Evolutionary conservation across 2,329 filamentous ascomycete species (phyloP).

Genomic region (Helminthosporium solani): DNA sequence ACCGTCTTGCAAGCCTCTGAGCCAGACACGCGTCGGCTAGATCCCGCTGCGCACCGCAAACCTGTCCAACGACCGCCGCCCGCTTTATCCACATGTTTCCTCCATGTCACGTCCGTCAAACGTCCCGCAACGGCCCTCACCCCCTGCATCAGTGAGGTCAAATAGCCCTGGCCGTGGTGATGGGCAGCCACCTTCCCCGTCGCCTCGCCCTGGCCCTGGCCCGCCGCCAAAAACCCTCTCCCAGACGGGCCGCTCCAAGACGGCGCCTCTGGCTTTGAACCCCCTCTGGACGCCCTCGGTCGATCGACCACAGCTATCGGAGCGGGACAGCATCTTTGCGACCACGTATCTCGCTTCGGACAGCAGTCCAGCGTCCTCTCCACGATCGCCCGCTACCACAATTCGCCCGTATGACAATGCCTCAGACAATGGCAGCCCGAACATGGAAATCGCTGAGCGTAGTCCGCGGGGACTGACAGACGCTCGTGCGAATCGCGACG

Average conservation of each 20-base stretch:
- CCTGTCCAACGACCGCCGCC: slow-evolving; percentile 12
- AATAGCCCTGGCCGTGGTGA: slow-evolving; percentile 26
- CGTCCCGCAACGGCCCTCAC: slow-evolving; percentile 43
- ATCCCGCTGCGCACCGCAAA: slow-evolving; percentile 19
- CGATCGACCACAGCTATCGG: slow-evolving; percentile 56
- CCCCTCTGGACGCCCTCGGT: slow-evolving; percentile 40
- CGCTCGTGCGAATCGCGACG: slow-evolving; percentile 32
- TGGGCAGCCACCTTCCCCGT: slow-evolving; percentile 18
- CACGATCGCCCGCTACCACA: slow-evolving; percentile 30
- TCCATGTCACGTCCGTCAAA: slow-evolving; percentile 45
- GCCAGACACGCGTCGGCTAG: slow-evolving; percentile 13
- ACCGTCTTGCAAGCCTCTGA: slow-evolving; percentile 12
- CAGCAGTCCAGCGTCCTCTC: slow-evolving; percentile 47
- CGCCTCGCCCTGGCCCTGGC: slow-evolving; percentile 12
- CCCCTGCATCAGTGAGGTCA: slow-evolving; percentile 44
- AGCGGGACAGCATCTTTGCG: slow-evolving; percentile 64
- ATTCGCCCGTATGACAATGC: slow-evolving; percentile 27
- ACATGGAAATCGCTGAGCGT: slow-evolving; percentile 33
- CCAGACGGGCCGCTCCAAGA: slow-evolving; percentile 33
- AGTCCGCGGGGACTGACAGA: slow-evolving; percentile 37
- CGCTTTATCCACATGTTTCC: background rate
- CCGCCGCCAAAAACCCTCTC: slow-evolving; percentile 28
- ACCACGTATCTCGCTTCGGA: slow-evolving; percentile 59
- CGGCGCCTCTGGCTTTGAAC: slow-evolving; percentile 37
- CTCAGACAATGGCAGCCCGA: slow-evolving; percentile 23